Conservation (phyloP, 2,329 filamentous ascomycete genomes). For the Cladorrhinum sp. region DNA sequence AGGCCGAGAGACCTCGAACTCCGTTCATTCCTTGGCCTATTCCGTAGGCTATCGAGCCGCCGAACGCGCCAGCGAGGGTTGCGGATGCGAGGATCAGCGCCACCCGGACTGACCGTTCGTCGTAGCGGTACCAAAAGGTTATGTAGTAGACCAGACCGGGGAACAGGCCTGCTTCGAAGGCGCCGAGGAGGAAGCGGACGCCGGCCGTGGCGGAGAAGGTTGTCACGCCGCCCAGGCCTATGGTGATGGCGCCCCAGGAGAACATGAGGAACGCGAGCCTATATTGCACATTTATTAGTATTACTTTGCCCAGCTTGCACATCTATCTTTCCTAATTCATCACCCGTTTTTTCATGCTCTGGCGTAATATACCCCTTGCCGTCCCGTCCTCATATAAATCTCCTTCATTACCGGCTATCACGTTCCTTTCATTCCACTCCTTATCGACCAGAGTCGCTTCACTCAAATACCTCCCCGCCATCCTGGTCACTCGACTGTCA, state of each 20-base stretch:
- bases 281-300: too few relatives aligned
- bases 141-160: constrained; percentile 56
- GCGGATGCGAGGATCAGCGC: constrained; percentile 68
- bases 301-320: too few relatives aligned
- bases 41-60: constrained; percentile 68
- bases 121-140: constrained; percentile 70
- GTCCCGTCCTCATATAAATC: too few relatives aligned
- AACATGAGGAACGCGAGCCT: constrained; percentile 61
- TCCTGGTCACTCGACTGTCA: too few relatives aligned
- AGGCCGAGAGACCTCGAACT: constrained; percentile 58
- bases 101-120: constrained; percentile 68
- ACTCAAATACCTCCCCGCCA: too few relatives aligned
- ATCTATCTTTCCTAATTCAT: too few relatives aligned
- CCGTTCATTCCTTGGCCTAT: constrained; percentile 67
- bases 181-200: constrained; percentile 65
- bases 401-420: too few relatives aligned
- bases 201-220: constrained; percentile 62
- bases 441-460: too few relatives aligned
- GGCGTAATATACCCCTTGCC: too few relatives aligned
- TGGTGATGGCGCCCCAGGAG: constrained; percentile 65
- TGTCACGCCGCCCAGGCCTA: constrained; percentile 61
- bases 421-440: too few relatives aligned
- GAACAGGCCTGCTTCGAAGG: constrained; percentile 69
- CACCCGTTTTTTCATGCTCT: too few relatives aligned
- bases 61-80: constrained; percentile 69